Evolutionary conservation across 2,329 filamentous ascomycete species (phyloP).

Genomic region (Pseudopyricularia cyperi): DNA sequence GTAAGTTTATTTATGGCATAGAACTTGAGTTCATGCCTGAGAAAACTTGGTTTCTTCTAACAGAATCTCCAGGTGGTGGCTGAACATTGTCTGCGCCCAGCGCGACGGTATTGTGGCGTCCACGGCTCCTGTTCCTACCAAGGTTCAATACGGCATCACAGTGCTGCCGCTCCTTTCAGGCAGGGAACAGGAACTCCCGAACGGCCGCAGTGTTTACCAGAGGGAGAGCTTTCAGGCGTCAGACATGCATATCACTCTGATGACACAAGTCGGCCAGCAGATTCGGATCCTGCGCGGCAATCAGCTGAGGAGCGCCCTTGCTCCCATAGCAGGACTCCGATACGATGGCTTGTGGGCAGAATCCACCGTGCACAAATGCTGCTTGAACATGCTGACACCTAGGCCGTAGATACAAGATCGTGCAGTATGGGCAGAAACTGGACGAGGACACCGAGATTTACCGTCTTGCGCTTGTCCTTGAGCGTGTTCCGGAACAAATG

Average conservation of each 20-base stretch:
- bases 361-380: not conserved
- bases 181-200: slow-evolving; percentile 27
- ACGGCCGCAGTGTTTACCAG: slow-evolving; percentile 26
- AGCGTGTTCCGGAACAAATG: slow-evolving; percentile 27
- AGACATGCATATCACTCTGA: slow-evolving; percentile 34
- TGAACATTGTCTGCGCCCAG: slow-evolving; percentile 40
- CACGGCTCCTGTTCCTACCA: slow-evolving; percentile 29
- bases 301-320: slow-evolving; percentile 33
- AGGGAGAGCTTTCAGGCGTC: slow-evolving; percentile 13
- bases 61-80: slow-evolving; percentile 36
- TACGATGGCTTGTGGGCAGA: slow-evolving; percentile 43
- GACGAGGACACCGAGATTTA: slow-evolving; percentile 25
- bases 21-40: not conserved
- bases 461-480: slow-evolving; percentile 30
- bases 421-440: slow-evolving; percentile 30
- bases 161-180: slow-evolving; percentile 39
- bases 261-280: slow-evolving; percentile 33
- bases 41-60: slow-evolving; percentile 8
- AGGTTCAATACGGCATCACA: slow-evolving; percentile 29
- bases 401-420: slow-evolving; percentile 31
- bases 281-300: slow-evolving; percentile 41
- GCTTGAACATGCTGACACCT: not conserved
- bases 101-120: slow-evolving; percentile 40
- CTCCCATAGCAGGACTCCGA: slow-evolving; percentile 37
- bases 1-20: slow-evolving; percentile 26